phyloP scores from a whole-genome alignment of 1,284 basidiomycete species.

The Ustilago sp. region DNA sequence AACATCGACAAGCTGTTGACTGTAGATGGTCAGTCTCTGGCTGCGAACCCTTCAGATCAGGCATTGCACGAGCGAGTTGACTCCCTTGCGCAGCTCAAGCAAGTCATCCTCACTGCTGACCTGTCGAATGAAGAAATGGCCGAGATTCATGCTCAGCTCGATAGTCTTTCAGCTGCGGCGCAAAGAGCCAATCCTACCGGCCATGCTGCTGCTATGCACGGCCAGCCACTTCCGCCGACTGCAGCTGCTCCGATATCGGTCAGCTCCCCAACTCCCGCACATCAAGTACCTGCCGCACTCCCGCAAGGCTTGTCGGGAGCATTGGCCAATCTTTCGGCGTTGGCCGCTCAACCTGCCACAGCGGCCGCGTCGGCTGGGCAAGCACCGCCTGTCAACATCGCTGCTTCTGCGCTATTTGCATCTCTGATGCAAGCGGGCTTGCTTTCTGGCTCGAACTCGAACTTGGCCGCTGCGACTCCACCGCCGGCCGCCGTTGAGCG shows the following conservation, averaged over 20 bases:
- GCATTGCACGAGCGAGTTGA: slow-evolving; percentile 48
- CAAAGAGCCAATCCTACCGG: slow-evolving; percentile 47
- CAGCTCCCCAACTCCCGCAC: slow-evolving; percentile 7
- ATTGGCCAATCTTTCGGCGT: slow-evolving; percentile 30
- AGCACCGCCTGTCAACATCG: slow-evolving; percentile 14
- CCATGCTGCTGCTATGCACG: slow-evolving; percentile 54
- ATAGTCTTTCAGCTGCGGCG: slow-evolving; percentile 73
- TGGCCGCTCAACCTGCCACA: slow-evolving; percentile 11
- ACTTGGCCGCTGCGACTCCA: slow-evolving; percentile 56
- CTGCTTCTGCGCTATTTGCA: slow-evolving; percentile 56
- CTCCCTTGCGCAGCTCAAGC: slow-evolving; percentile 75
- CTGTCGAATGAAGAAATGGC: slow-evolving; percentile 83
- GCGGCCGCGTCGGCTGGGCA: slow-evolving; percentile 1
- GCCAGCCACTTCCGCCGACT: slow-evolving; percentile 18
- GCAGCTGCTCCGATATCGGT: slow-evolving; percentile 14
- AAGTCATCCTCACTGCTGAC: slow-evolving; percentile 78
- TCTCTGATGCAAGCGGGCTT: slow-evolving; percentile 66
- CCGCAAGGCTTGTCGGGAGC: slow-evolving; percentile 43
- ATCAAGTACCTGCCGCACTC: slow-evolving; percentile 58
- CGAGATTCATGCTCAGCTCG: slow-evolving; percentile 82
- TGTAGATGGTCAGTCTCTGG: slow-evolving; percentile 52
- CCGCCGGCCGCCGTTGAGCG: slow-evolving; percentile 70
- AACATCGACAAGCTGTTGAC: slow-evolving; percentile 61
- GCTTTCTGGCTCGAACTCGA: slow-evolving; percentile 40
- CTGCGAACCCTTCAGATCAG: slow-evolving; percentile 46